phyloP scores from a whole-genome alignment of 345 rosid genomes.

The Rhodamnia argentea region DNA sequence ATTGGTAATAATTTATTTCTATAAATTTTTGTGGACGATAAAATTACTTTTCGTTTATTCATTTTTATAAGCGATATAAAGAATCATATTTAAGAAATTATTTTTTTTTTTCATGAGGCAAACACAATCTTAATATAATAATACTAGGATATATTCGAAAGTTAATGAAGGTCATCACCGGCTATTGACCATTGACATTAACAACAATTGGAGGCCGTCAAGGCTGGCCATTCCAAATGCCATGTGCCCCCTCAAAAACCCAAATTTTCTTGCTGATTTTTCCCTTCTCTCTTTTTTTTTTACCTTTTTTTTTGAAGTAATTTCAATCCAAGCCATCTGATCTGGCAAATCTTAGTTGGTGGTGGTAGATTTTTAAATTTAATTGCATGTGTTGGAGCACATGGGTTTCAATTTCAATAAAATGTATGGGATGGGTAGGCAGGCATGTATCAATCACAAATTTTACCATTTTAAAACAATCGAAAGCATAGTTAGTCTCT shows the following conservation, averaged over 20 bases:
- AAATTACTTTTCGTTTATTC: neutral
- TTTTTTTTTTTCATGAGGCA: no score
- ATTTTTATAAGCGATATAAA: neutral
- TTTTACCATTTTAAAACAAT: no score
- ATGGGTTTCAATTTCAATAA: neutral
- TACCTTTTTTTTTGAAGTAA: neutral
- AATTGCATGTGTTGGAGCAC: neutral
- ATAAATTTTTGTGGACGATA: rapidly evolving
- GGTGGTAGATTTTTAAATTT: neutral
- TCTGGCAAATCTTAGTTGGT: neutral
- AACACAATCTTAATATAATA: no score
- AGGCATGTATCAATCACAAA: no score
- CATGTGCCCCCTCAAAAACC: neutral
- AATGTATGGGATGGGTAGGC: neutral
- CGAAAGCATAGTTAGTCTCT: no score
- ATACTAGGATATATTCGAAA: neutral
- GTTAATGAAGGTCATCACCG: neutral
- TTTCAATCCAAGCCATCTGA: neutral
- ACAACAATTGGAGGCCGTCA: neutral
- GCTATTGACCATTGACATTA: neutral
- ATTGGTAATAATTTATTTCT: neutral
- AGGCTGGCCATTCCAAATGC: neutral
- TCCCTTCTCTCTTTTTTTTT: neutral
- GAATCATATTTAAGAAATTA: no score
- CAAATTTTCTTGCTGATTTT: neutral